Evolutionary conservation across 768 basidiomycete species (phyloP), one percentile per base, ranked within the genome.

Genomic region (Mycena belliarum): DNA sequence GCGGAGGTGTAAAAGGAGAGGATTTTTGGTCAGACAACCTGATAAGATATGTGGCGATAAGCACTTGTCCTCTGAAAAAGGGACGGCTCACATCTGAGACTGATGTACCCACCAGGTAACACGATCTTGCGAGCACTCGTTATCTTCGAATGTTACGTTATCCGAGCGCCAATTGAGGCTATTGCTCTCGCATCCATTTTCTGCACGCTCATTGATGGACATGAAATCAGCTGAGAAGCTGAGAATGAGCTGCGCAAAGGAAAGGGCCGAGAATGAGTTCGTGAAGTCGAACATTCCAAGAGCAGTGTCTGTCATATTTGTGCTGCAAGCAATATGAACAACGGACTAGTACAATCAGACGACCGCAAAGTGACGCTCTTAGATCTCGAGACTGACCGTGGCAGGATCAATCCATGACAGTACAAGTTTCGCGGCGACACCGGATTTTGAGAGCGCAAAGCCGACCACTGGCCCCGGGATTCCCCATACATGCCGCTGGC

Each of bases 101-200:
- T n/a, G n/a, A n/a, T n/a, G n/a, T n/a, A n/a, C n/a, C n/a, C n/a
- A n/a, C n/a, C n/a, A n/a, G n/a, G n/a, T n/a, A n/a, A n/a, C n/a
- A n/a, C n/a, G n/a, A n/a, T n/a, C n/a, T n/a, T n/a, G n/a, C n/a
- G n/a, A n/a, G n/a, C n/a, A n/a, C n/a, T n/a, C n/a, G n/a, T n/a
- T n/a, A n/a, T 32, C 29, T 32, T 32, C 29, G 29, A 6, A 6
- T 6, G 12, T 32, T 14, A 35, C 7, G 14, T 41, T 55, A 43
- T 55, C 54, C 8, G 28, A 16, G 46, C 40, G 54, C 54, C 54
- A 55, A 55, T 55, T 21, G 6, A 55, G 47, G 10, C 33, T 35
- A 35, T 55, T 49, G 40, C 41, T 55, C 15, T 41, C 23, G 47
- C 46, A 55, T 20, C 14, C 21, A 24, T 26, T 21, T 9, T 9